Base-by-base conservation (phyloP, 2,329 filamentous ascomycete genomes). In the Neonectria neomacrospora region DNA sequence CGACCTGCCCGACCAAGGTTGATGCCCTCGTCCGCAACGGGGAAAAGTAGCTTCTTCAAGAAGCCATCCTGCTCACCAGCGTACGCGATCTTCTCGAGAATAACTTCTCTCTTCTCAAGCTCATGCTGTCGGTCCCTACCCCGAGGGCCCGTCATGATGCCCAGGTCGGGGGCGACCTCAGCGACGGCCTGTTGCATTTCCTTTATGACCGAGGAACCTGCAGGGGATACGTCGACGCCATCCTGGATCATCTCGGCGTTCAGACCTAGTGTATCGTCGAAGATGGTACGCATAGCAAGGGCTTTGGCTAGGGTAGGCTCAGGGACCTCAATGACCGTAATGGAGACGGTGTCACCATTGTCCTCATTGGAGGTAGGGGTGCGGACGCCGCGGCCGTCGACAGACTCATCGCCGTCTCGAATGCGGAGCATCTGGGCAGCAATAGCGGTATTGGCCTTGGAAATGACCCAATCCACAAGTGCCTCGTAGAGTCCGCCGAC, bases 211-310 rank as follows among this genome's bases (percentile, higher is more conserved):
- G 95, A 96, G 61, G 90, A 91, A n/a, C 92, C 91, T 1, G 89
- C 89, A 0, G 90, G 72, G 1, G 86, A 80, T 2, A 96, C 86
- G n/a, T 92, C 86, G 1, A 99, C 87, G 10, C 96, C 96, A 70
- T 99, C 96, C 66, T 95, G 91, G 74, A 95, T 97, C 94, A 99
- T 98, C 81, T 99, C 96, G 0, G 91, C 86, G 71, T 98, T 98
- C 80, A 99, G 97, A 54, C 96, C 96, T 20, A 90, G 83, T n/a
- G 84, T 88, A 72, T 98, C 96, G 70, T 99, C 95, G 72, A 99
- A 99, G 37, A 98, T 88, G 14, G 92, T 93, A 41, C 93, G 91
- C 81, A 99, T 88, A 12, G 92, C 89, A n/a, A 96, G 80, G 0
- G 95, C 96, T 78, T 96, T 97, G 62, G 92, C 94, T 1, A 99